Evolutionary conservation across 164 flowering plant species (phyloP).

Genomic region (Kalanchoe fedtschenkoi): DNA sequence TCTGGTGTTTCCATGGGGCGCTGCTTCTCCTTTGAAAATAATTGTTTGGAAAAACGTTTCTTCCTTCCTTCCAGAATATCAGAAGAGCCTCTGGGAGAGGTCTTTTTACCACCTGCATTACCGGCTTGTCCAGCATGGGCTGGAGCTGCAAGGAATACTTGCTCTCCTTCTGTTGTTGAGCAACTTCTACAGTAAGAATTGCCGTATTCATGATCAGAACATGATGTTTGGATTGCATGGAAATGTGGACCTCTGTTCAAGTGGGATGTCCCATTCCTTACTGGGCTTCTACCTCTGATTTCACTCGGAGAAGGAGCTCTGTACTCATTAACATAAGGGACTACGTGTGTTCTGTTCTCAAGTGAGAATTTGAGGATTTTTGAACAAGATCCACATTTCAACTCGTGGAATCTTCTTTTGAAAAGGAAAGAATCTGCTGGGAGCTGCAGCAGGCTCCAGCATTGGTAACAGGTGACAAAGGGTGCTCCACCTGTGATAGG

Average conservation of each 20-base stretch:
- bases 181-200: conserved; percentile 25
- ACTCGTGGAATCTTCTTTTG: conserved; percentile 30
- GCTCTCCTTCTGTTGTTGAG: conserved; percentile 35
- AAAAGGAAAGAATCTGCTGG: conserved; percentile 64
- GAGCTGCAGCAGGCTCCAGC: conserved; percentile 44
- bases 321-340: conserved; percentile 20
- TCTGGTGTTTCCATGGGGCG: background rate
- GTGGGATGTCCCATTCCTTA: conserved; percentile 8
- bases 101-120: background rate
- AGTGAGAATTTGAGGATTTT: conserved; percentile 49
- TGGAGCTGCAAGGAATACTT: conserved; percentile 9
- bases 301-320: conserved; percentile 30
- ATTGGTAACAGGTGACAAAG: conserved; percentile 42
- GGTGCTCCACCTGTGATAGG: conserved; percentile 81
- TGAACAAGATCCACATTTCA: conserved; percentile 61
- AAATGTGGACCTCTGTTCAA: conserved; percentile 9
- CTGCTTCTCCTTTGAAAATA: background rate
- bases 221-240: conserved; percentile 27
- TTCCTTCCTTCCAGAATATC: background rate
- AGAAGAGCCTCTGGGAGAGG: background rate
- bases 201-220: conserved; percentile 41
- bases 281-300: conserved; percentile 15
- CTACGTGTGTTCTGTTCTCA: conserved; percentile 21
- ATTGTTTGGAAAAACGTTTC: background rate
- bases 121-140: background rate